These are phyloP conservation scores for Cystofilobasidium macerans DNA, from an alignment of 768 basidiomycete genomes.

Conservation along the genomic window DNA sequence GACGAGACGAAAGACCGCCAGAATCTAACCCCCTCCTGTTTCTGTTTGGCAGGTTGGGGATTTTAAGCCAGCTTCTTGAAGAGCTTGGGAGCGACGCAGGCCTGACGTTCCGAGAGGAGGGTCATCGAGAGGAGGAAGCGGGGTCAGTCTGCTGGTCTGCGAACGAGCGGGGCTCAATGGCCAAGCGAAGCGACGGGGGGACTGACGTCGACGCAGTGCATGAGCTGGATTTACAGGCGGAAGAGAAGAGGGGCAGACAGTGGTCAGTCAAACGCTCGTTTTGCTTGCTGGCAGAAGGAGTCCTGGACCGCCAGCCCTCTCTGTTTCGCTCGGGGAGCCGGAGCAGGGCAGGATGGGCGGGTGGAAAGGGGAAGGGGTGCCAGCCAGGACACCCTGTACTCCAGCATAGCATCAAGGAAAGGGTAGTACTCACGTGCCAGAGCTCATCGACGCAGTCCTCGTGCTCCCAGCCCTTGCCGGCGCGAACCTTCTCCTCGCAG, in stretches of 20 bases:
- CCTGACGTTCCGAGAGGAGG: background rate
- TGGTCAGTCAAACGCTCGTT: too few species aligned
- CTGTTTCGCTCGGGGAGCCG: too few species aligned
- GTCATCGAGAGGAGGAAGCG: background rate
- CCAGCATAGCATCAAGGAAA: constrained; percentile 23
- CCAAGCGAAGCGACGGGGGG: too few species aligned
- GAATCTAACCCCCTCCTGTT: too few species aligned
- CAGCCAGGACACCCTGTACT: constrained; percentile 28
- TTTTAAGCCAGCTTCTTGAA: constrained; percentile 24
- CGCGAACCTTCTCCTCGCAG: constrained; percentile 75
- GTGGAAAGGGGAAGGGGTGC: constrained; percentile 23
- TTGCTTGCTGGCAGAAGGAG: too few species aligned
- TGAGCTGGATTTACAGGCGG: constrained; percentile 49
- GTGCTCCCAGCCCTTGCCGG: constrained; percentile 70
- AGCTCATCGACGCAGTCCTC: constrained; percentile 91
- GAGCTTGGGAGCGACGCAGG: constrained; percentile 21
- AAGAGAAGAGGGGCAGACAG: too few species aligned
- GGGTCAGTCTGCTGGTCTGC: background rate
- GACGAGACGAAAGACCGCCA: too few species aligned
- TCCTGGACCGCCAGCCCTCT: too few species aligned
- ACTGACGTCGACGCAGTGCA: constrained; percentile 83
- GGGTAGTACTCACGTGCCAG: constrained; percentile 44
- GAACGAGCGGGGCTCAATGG: constrained; percentile 5
- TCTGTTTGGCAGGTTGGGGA: too few species aligned
- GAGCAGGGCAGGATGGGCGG: too few species aligned